Conservation (phyloP, 2,329 filamentous ascomycete genomes). For the Chaetomium olivaceum region DNA sequence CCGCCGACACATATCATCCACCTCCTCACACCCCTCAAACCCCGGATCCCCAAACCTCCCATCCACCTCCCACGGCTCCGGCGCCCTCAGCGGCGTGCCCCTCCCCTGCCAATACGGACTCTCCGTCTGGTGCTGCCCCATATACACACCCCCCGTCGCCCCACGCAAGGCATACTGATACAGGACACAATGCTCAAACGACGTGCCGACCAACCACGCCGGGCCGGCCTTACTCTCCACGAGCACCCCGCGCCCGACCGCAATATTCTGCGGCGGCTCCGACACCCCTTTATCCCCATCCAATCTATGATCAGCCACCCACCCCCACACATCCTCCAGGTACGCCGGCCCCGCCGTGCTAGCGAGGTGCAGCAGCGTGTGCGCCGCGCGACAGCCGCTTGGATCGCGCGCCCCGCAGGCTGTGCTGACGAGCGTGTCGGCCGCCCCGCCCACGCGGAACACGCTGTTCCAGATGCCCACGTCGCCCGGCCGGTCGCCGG, state of each 20-base stretch:
- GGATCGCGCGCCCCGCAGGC: slow-evolving; percentile 40
- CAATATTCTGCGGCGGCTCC: slow-evolving; percentile 41
- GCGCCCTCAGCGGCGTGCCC: slow-evolving; percentile 39
- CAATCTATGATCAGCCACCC: slow-evolving; percentile 51
- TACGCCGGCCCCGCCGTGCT: slow-evolving; percentile 48
- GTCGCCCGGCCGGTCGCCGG: slow-evolving; percentile 38
- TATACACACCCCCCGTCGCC: slow-evolving; percentile 46
- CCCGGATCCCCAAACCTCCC: slow-evolving; percentile 35
- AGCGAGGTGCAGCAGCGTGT: slow-evolving; percentile 52
- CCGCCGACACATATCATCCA: slow-evolving; percentile 36
- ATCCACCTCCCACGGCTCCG: slow-evolving; percentile 42
- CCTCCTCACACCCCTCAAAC: slow-evolving; percentile 35
- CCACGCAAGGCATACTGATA: slow-evolving; percentile 55
- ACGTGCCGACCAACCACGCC: slow-evolving; percentile 53
- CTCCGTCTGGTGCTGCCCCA: slow-evolving; percentile 49
- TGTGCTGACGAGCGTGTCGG: slow-evolving; percentile 41
- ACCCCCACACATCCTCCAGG: slow-evolving; percentile 56
- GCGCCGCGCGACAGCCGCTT: slow-evolving; percentile 49
- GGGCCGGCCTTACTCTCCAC: slow-evolving; percentile 50
- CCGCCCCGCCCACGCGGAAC: slow-evolving; percentile 49
- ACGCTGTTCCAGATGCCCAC: slow-evolving; percentile 53
- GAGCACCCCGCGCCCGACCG: slow-evolving; percentile 49
- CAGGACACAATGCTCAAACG: slow-evolving; percentile 52
- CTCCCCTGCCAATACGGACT: slow-evolving; percentile 46
- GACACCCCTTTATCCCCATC: not conserved